Percentiles rank a stretch among this genome's conserved stretches.
Conservation (phyloP, 164 flowering plant genomes). For the Chloranthus sessilifolius region DNA sequence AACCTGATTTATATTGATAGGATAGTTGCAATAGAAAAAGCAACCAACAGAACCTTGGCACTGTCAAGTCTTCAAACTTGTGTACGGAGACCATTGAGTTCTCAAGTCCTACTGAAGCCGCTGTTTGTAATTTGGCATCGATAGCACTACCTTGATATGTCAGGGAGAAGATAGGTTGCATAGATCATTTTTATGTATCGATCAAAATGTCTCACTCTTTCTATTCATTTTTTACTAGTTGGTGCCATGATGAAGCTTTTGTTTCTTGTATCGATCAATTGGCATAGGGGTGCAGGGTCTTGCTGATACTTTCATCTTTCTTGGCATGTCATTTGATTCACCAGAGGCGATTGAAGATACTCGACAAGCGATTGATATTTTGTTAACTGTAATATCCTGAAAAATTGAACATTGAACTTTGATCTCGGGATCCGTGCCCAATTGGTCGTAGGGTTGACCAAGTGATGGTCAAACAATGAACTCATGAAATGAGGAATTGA, state of each 20-base stretch:
- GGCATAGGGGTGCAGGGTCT: slow-evolving; percentile 89
- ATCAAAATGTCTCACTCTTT: no score
- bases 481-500: no score
- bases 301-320: slow-evolving; percentile 74
- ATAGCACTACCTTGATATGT: slow-evolving; percentile 77
- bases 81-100: slow-evolving; percentile 84
- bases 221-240: background rate
- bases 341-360: slow-evolving; percentile 56
- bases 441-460: no score
- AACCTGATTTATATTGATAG: slow-evolving; percentile 20
- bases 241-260: background rate
- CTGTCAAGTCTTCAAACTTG: slow-evolving; percentile 74
- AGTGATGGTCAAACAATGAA: no score
- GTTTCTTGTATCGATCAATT: slow-evolving; percentile 55
- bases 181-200: no score
- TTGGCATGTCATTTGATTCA: slow-evolving; percentile 83
- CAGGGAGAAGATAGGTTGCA: slow-evolving; percentile 76
- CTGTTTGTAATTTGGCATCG: slow-evolving; percentile 80
- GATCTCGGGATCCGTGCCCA: no score
- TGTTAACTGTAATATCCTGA: no score
- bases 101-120: slow-evolving; percentile 74
- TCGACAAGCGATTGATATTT: no score
- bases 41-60: slow-evolving; percentile 84
- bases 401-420: no score
- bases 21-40: slow-evolving; percentile 76